Evolutionary conservation across 768 basidiomycete genomes (phyloP).

Genomic region (Pisolithus albus): DNA sequence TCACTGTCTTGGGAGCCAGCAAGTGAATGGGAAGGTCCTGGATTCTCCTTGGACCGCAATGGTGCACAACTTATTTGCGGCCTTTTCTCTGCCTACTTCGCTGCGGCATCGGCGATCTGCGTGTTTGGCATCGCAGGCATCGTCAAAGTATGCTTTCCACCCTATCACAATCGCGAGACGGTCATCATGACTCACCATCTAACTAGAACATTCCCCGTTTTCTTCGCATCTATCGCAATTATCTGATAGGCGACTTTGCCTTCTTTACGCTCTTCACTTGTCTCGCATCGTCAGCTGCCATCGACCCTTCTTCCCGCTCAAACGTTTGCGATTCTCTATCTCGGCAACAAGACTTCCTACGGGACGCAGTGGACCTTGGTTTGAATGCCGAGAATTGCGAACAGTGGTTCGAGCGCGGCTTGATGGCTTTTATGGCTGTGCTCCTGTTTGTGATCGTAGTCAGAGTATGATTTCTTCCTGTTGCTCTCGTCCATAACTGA

Average conservation of each 20-base stretch:
- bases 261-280: conserved; percentile 57
- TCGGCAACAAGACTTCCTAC: conserved; percentile 67
- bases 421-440: conserved; percentile 50
- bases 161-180: background rate
- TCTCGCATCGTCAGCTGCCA: conserved; percentile 52
- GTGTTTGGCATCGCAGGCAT: conserved; percentile 64
- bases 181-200: background rate
- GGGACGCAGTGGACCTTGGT: conserved; percentile 62
- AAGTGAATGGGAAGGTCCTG: conserved; percentile 43
- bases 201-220: conserved; percentile 62
- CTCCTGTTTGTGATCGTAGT: conserved; percentile 59
- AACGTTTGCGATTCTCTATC: conserved; percentile 70
- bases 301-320: conserved; percentile 47
- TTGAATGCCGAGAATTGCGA: conserved; percentile 78
- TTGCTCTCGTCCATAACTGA: background rate
- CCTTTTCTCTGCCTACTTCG: conserved; percentile 60
- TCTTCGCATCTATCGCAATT: conserved; percentile 78
- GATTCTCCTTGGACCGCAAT: conserved; percentile 35
- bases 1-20: conserved; percentile 42
- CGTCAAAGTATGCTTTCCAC: conserved; percentile 45
- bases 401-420: conserved; percentile 64
- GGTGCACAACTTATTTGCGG: conserved; percentile 48
- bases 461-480: conserved; percentile 42
- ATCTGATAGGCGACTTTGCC: conserved; percentile 70
- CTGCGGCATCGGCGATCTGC: conserved; percentile 56